Conservation (phyloP, 805 yeast species). For the Wickerhamiella galacta region DNA sequence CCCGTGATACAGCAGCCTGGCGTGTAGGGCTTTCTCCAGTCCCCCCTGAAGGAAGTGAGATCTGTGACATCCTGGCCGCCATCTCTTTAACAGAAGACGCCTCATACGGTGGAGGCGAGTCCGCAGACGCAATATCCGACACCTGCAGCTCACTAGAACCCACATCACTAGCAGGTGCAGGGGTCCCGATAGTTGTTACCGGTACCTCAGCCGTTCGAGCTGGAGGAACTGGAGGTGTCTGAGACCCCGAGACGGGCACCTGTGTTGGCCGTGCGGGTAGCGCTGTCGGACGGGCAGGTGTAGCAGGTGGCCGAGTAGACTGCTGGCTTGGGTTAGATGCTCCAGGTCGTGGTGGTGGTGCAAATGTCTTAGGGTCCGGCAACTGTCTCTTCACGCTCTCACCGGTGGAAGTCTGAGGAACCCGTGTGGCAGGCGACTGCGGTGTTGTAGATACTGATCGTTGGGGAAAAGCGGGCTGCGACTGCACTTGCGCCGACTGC, state of each 20-base stretch:
- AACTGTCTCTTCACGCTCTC: constrained; percentile 11
- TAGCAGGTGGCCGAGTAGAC: background rate
- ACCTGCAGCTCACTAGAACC: too few species aligned
- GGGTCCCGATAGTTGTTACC: too few species aligned
- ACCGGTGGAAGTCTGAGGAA: constrained; percentile 5
- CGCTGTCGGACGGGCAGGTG: constrained; percentile 1
- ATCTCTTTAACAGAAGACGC: too few species aligned
- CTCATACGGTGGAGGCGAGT: too few species aligned
- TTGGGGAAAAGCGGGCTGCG: constrained; percentile 3
- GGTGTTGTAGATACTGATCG: constrained; percentile 4
- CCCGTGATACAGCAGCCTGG: too few species aligned
- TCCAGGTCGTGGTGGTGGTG: constrained; percentile 13
- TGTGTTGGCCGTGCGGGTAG: constrained; percentile 1
- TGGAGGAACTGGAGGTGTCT: too few species aligned
- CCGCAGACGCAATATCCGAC: too few species aligned
- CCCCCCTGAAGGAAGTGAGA: too few species aligned
- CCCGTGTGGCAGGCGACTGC: constrained; percentile 1
- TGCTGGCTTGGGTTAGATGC: background rate
- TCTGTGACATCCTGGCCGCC: too few species aligned
- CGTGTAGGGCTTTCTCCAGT: too few species aligned
- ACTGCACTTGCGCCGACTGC: background rate
- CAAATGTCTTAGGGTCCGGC: constrained; percentile 15
- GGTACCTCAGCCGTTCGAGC: too few species aligned
- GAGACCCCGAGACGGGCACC: constrained; percentile 1
- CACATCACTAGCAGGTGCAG: too few species aligned